Evolutionary conservation across 495 filamentous ascomycete genomes (phyloP).

Genomic region (Penicillium salamii): DNA sequence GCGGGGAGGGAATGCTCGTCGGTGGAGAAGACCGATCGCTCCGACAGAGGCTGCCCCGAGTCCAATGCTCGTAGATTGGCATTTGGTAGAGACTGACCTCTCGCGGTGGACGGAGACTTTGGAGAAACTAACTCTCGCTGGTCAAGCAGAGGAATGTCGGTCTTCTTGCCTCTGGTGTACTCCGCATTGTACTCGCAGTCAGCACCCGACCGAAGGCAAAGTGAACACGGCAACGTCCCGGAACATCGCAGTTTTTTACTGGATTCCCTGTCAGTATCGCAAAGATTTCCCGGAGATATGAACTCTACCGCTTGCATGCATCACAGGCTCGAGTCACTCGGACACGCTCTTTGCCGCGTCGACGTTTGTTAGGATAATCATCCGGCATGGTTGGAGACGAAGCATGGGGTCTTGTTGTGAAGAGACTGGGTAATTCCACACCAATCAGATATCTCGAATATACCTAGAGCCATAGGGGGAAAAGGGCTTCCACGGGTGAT

Average conservation of each 20-base stretch:
- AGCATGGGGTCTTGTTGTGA: not conserved
- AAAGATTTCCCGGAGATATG: not conserved
- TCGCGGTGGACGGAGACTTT: not conserved
- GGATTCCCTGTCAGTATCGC: not conserved
- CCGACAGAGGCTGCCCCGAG: not conserved
- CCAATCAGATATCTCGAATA: not conserved
- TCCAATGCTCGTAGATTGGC: not conserved
- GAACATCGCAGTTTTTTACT: constrained; percentile 34
- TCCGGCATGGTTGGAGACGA: not conserved
- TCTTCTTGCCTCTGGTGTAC: constrained; percentile 24
- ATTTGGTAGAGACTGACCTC: not conserved
- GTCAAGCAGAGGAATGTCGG: constrained; percentile 10
- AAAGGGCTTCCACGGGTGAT: too few relatives aligned
- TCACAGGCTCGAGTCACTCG: constrained; percentile 37
- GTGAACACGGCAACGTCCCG: constrained; percentile 25
- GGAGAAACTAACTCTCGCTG: not conserved
- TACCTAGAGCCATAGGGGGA: not conserved
- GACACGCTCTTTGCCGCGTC: constrained; percentile 20
- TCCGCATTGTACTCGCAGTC: constrained; percentile 22
- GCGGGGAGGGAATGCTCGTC: not conserved
- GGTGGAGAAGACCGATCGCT: not conserved
- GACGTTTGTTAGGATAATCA: constrained; percentile 14
- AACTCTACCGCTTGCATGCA: constrained; percentile 26
- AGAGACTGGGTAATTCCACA: not conserved
- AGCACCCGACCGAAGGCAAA: constrained; percentile 16